Base-by-base conservation (phyloP, 2,329 filamentous ascomycete genomes). In the Aspergillus proliferans region DNA sequence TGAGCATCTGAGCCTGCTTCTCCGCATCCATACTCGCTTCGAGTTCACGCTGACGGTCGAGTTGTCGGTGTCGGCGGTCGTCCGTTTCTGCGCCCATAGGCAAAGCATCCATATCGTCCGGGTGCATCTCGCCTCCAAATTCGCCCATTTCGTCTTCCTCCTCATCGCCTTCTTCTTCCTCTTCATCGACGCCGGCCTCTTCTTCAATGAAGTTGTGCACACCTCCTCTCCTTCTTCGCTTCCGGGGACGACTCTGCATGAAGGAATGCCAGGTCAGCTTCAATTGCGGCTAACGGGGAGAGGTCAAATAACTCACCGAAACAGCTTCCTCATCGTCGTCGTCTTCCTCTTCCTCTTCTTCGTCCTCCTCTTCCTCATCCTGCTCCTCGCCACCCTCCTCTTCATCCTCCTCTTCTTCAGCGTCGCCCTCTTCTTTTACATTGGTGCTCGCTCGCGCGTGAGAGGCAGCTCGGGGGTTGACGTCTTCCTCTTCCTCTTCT, bases 101-200 rank as follows among this genome's bases (percentile, higher is more conserved):
- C 22, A 84, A 69, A 58, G 93, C 89, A 61, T 85, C 86, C 34
- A 92, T 76, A 65, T 97, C 92, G 68, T 95, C 91, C 6, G 88
- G 88, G 66, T 97, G 90, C 55, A 88, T 87, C 67, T 95, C 88
- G 57, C 89, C 87, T 65, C 90, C 90, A 66, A 93, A 89, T 57
- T 89, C 89, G 49, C 79, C 89, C 59, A 90, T 85, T 51, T 88
- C 83, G 47, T 95, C 90, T 59, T 94, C 89, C 59, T 96, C 92
- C 46, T 94, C 89, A 56, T 95, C 89, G 53, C 88, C 87, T 57
- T 81, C 85, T 60, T 95, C 90, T 60, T 95, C 90, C 55, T 95
- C 84, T 51, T 87, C 93, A 64, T 97, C 93, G 59, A 98, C 93
- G 73, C 96, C 93, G 68, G 93, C 93, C 77, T 98, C 93, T 63